Percentiles rank a stretch among this genome's conserved stretches.
phyloP scores from a whole-genome alignment of 257 asterid species.

The Solanum sejunctum region DNA sequence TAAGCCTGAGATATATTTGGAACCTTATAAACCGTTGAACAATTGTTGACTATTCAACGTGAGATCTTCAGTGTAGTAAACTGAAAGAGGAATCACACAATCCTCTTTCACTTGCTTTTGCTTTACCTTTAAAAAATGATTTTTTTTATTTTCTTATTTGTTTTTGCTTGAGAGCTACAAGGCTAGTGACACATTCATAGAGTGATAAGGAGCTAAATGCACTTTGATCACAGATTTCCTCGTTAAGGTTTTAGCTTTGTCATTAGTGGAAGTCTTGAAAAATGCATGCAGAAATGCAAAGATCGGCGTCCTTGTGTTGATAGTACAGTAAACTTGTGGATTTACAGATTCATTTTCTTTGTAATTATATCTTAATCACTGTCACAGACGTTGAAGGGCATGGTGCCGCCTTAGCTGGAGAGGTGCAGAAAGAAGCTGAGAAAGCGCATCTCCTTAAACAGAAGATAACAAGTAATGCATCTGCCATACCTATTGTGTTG shows the following conservation, averaged over 20 bases:
- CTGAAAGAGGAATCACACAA: neutral
- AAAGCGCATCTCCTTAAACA: slow-evolving; percentile 45
- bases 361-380: neutral
- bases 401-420: neutral
- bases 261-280: neutral
- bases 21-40: neutral
- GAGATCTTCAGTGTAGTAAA: neutral
- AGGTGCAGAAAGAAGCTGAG: slow-evolving; percentile 27
- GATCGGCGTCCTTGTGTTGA: neutral
- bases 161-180: neutral
- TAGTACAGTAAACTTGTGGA: neutral
- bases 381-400: neutral
- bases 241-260: neutral
- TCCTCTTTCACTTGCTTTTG: neutral
- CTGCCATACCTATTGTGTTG: slow-evolving; percentile 33
- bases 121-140: neutral
- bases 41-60: neutral
- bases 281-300: neutral
- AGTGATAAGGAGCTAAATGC: neutral
- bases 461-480: slow-evolving; percentile 51
- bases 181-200: neutral
- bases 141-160: neutral
- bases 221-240: neutral
- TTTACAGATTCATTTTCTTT: slow-evolving; percentile 7
- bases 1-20: neutral